Evolutionary conservation across 2,329 filamentous ascomycete species (phyloP).

Genomic region (Cadophora luteo-olivacea): DNA sequence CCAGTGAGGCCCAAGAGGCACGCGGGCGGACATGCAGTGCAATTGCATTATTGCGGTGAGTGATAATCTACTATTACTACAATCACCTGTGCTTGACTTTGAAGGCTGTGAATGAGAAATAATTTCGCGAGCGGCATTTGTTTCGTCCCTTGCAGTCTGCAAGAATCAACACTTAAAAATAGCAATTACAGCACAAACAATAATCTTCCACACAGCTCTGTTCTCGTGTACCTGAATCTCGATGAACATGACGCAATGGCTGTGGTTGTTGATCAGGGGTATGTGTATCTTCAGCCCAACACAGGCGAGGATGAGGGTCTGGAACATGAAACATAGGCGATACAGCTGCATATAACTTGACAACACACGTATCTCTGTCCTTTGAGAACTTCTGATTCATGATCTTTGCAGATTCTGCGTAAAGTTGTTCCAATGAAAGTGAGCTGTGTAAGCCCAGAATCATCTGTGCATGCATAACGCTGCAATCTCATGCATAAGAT

Average conservation of each 20-base stretch:
- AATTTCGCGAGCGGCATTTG: background rate
- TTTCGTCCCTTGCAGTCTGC: background rate
- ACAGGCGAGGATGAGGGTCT: background rate
- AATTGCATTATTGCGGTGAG: slow-evolving; percentile 15
- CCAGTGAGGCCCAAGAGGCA: background rate
- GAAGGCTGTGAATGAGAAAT: background rate
- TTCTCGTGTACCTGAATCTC: slow-evolving; percentile 13
- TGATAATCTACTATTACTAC: slow-evolving; percentile 8
- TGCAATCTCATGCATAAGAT: background rate
- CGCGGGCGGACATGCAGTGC: background rate
- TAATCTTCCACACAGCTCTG: background rate
- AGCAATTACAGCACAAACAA: background rate
- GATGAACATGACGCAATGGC: slow-evolving; percentile 21
- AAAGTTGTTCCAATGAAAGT: background rate
- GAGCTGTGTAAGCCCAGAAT: slow-evolving; percentile 1
- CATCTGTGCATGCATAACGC: background rate
- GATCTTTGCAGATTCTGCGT: background rate
- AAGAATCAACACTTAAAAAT: background rate
- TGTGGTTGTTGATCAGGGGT: slow-evolving; percentile 11
- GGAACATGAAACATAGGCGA: slow-evolving; percentile 1
- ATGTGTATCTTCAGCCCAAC: background rate
- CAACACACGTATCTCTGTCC: background rate
- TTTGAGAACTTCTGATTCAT: background rate
- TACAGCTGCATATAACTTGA: background rate
- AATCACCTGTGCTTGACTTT: background rate